Evolutionary conservation across 2,329 filamentous ascomycete species (phyloP).

Genomic region (Xylariales sp.): DNA sequence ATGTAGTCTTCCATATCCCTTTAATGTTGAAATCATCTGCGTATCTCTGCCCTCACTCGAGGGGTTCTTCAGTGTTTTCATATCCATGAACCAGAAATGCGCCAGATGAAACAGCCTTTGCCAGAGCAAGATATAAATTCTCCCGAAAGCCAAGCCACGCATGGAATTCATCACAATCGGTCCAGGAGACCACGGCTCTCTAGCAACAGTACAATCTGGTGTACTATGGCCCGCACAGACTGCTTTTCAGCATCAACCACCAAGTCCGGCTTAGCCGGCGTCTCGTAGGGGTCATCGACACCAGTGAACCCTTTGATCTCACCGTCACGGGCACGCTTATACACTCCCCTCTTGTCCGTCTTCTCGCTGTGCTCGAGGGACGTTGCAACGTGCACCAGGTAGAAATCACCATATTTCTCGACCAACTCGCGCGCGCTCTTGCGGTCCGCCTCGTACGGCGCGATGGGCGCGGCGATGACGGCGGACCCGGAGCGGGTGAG

Average conservation of each 20-base stretch:
- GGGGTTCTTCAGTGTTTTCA: too few species aligned
- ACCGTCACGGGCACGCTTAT: slow-evolving; percentile 74
- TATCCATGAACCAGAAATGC: too few species aligned
- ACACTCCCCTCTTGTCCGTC: slow-evolving; percentile 91
- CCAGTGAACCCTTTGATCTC: slow-evolving; percentile 98
- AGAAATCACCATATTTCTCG: slow-evolving; percentile 86
- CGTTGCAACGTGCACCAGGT: slow-evolving; percentile 91
- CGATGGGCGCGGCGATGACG: slow-evolving; percentile 94
- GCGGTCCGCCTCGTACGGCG: slow-evolving; percentile 79
- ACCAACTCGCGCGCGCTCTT: slow-evolving; percentile 77
- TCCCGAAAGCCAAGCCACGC: too few species aligned
- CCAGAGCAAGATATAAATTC: too few species aligned
- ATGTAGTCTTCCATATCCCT: too few species aligned
- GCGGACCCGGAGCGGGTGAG: slow-evolving; percentile 88
- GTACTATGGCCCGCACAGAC: slow-evolving; percentile 86
- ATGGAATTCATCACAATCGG: too few species aligned
- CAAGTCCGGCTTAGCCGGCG: slow-evolving; percentile 74
- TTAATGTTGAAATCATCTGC: too few species aligned
- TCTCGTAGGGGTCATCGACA: slow-evolving; percentile 95
- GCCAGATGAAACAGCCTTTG: too few species aligned
- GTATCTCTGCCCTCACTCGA: too few species aligned
- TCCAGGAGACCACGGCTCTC: slow-evolving; percentile 88
- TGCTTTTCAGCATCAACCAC: slow-evolving; percentile 82
- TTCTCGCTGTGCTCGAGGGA: slow-evolving; percentile 89
- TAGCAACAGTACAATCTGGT: slow-evolving; percentile 91